Evolutionary conservation across 225 moss, liverwort and hornwort genomes (phyloP).

Genomic region (Polytrichum commune): DNA sequence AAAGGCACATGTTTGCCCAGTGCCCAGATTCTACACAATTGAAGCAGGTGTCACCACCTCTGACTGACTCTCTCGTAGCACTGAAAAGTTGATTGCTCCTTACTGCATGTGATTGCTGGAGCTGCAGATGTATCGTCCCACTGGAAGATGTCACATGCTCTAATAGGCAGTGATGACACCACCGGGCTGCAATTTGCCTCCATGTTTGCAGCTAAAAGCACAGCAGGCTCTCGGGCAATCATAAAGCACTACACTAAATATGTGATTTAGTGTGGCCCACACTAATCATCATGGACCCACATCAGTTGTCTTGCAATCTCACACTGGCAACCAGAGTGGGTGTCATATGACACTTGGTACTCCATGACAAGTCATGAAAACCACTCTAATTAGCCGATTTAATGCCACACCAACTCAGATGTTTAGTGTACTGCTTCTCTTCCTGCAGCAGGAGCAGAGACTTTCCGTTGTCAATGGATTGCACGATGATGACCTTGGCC

Average conservation of each 20-base stretch:
- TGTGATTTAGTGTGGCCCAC: no score
- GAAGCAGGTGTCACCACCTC: constrained; percentile 52
- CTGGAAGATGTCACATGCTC: constrained; percentile 79
- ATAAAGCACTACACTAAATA: constrained; percentile 20
- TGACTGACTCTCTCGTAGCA: constrained; percentile 38
- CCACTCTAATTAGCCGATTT: no score
- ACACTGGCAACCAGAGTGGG: no score
- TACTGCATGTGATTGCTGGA: constrained; percentile 35
- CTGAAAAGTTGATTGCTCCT: constrained; percentile 36
- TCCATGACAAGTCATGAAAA: no score
- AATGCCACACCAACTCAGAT: no score
- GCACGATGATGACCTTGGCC: constrained; percentile 21
- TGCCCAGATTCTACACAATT: constrained; percentile 83
- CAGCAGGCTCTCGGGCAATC: constrained; percentile 49
- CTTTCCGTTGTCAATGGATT: constrained; percentile 20
- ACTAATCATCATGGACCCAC: no score
- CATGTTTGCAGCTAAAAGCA: constrained; percentile 77
- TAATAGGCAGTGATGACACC: constrained; percentile 72
- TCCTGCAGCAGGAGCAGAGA: constrained; percentile 24
- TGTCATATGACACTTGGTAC: no score
- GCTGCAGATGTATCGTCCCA: constrained; percentile 52
- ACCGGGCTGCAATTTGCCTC: constrained; percentile 79
- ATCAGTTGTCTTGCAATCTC: no score
- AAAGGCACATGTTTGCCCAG: constrained; percentile 90
- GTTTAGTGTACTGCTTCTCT: constrained; percentile 24